A percentile compares a stretch with the other conserved stretches of the same genome.
Conservation (phyloP, 2,329 filamentous ascomycete genomes). For the Fusarium setosum region DNA sequence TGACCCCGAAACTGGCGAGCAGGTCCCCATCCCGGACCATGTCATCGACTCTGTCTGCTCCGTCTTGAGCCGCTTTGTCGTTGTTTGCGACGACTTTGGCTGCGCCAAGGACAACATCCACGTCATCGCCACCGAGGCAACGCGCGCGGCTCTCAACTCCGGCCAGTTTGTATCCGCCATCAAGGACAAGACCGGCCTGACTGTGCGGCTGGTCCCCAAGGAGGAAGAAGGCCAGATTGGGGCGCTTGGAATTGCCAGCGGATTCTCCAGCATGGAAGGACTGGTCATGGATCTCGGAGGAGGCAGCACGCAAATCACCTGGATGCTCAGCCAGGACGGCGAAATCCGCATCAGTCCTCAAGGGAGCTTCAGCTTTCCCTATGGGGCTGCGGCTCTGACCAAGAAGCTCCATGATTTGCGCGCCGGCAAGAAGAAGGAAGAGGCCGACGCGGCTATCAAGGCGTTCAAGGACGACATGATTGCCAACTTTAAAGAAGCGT, state of each 20-base stretch:
- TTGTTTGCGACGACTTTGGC: constrained; percentile 43
- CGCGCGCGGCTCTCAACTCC: constrained; percentile 46
- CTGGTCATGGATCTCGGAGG: constrained; percentile 80
- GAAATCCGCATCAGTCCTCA: constrained; percentile 60
- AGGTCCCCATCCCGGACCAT: constrained; percentile 45
- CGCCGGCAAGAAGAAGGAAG: constrained; percentile 49
- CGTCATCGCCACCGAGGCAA: constrained; percentile 48
- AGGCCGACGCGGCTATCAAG: constrained; percentile 57
- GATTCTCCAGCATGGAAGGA: constrained; percentile 69
- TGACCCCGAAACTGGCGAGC: constrained; percentile 45
- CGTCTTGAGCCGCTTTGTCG: constrained; percentile 43
- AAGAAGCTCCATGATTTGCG: constrained; percentile 61
- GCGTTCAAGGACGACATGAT: constrained; percentile 62
- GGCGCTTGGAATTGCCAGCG: constrained; percentile 74
- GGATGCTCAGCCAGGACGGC: constrained; percentile 66
- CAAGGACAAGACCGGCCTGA: constrained; percentile 66
- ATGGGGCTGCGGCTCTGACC: constrained; percentile 75
- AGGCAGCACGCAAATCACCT: constrained; percentile 76
- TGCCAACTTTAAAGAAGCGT: constrained; percentile 62
- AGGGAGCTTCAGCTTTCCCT: constrained; percentile 74
- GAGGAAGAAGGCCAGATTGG: constrained; percentile 75
- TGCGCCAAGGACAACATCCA: constrained; percentile 42
- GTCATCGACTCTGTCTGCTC: constrained; percentile 43
- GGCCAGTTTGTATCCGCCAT: constrained; percentile 53
- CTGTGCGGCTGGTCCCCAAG: constrained; percentile 70